These are phyloP conservation scores for Penicillium goetzii DNA, from an alignment of 495 filamentous ascomycete species.

Conservation along the genomic window DNA sequence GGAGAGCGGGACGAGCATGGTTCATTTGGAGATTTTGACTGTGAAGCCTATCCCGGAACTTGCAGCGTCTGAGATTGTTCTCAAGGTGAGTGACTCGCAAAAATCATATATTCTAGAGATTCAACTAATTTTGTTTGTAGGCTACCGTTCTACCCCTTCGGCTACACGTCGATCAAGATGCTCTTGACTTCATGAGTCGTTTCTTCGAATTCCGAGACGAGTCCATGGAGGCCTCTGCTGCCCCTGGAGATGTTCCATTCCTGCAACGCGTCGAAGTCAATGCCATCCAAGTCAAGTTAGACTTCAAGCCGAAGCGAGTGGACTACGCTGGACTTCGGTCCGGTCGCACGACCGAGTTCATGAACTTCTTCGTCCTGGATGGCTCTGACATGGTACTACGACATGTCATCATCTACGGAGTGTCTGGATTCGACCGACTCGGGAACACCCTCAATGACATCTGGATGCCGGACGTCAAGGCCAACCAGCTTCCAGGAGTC, in stretches of 20 bases:
- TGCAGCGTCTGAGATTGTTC: conserved; percentile 85
- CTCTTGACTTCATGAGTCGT: conserved; percentile 92
- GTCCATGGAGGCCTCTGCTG: conserved; percentile 49
- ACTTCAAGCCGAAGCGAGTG: conserved; percentile 97
- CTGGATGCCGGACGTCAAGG: conserved; percentile 94
- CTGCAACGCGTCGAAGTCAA: conserved; percentile 88
- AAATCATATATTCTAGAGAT: not conserved
- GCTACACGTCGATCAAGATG: conserved; percentile 96
- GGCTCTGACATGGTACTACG: conserved; percentile 82
- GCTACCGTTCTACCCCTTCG: conserved; percentile 84
- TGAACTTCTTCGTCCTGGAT: conserved; percentile 97
- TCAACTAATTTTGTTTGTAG: conserved; percentile 35
- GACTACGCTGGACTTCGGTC: conserved; percentile 95
- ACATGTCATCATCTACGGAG: conserved; percentile 89
- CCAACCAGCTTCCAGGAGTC: conserved; percentile 86
- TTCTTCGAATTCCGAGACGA: conserved; percentile 99
- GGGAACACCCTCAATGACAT: conserved; percentile 89
- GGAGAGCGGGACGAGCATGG: conserved; percentile 83
- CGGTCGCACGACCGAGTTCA: conserved; percentile 97
- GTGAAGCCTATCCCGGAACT: conserved; percentile 82
- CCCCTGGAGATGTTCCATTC: conserved; percentile 77
- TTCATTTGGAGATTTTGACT: conserved; percentile 84
- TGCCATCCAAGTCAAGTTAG: conserved; percentile 77
- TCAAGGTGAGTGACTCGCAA: conserved; percentile 59
- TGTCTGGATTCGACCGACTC: conserved; percentile 85